These are phyloP conservation scores for Rhododendron henanense DNA, from an alignment of 148 eudicot genomes.

Conservation along the genomic window DNA sequence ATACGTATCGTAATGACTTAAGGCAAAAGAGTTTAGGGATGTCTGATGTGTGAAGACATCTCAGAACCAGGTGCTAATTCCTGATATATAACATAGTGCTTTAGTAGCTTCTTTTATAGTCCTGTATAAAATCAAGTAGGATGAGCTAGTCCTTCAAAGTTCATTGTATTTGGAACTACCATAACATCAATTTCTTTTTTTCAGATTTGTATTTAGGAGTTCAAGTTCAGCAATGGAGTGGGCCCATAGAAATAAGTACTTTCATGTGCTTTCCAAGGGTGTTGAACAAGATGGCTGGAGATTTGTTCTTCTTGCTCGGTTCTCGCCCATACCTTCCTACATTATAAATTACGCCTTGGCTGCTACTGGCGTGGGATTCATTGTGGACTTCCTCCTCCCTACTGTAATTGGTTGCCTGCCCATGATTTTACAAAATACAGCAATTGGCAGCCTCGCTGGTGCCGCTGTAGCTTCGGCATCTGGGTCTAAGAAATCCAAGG, in stretches of 20 bases:
- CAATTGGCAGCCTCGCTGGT: conserved; percentile 91
- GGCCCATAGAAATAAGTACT: conserved; percentile 61
- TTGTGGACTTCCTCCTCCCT: conserved; percentile 74
- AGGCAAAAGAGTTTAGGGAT: background rate
- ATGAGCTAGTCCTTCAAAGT: background rate
- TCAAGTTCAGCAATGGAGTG: conserved; percentile 59
- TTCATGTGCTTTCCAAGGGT: conserved; percentile 64
- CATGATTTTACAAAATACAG: conserved; percentile 89
- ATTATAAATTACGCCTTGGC: conserved; percentile 82
- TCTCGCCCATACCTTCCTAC: conserved; percentile 85
- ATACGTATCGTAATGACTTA: background rate
- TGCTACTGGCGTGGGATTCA: conserved; percentile 62
- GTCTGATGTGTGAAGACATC: background rate
- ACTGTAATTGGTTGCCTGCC: conserved; percentile 83
- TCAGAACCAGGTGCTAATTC: background rate
- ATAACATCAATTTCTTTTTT: conserved; percentile 1
- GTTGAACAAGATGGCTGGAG: conserved; percentile 91
- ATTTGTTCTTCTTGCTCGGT: conserved; percentile 89
- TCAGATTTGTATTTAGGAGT: conserved; percentile 58
- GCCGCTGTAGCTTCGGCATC: conserved; percentile 77
- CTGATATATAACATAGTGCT: background rate
- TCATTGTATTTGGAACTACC: background rate
- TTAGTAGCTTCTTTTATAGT: background rate
- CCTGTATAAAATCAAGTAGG: background rate
- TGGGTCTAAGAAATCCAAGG: conserved; percentile 60